Base-by-base conservation (phyloP, 192 early-diverging fungal genomes). In the Dissophora globulifera region DNA sequence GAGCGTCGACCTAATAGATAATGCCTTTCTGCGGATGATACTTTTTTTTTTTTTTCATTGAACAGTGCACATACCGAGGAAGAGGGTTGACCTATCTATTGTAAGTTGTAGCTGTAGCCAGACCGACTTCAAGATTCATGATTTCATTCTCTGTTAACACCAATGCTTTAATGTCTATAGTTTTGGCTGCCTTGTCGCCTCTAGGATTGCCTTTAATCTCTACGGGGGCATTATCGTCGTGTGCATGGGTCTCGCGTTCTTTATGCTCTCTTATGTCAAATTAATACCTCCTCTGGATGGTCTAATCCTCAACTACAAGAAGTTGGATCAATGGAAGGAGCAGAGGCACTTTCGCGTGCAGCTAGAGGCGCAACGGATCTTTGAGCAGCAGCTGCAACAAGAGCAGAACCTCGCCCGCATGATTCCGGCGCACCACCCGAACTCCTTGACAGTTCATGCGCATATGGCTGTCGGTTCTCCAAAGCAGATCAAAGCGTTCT, bases 321-420 rank as follows among this genome's bases (percentile, higher is more conserved):
- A 66, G 22, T 50, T 66, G 38, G 71, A 60, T 32, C 62, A 49
- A 31, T 66, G 71, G 71, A 75, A 75, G 31, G 71, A 75, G 27
- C 71, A 75, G 41, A 75, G 57, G n/a, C 71, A 75, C 43, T 75
- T 75, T 43, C 62, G 71, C 0, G 71, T 75, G 16, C 71, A 64
- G 12, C 12, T 66, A 29, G 71, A 75, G 27, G 71, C 71, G 4
- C 71, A 75, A 27, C 42, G 57, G 43, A 75, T 75, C 15, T 75
- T 60, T 59, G 71, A 75, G 54, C 71, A 75, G 17, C 71, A 75
- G 23, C 33, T 75, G 19, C 71, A 75, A 22, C 71, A 75, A 53
- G 71, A 75, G 38, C 71, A 75, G 22, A 75, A 59, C 22, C 19
- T 60, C 31, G 35, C 71, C 22, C 48, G 71, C 10, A 41, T 75